phyloP scores from a whole-genome alignment of 768 basidiomycete species.

The Dacryopinax primogenitus region DNA sequence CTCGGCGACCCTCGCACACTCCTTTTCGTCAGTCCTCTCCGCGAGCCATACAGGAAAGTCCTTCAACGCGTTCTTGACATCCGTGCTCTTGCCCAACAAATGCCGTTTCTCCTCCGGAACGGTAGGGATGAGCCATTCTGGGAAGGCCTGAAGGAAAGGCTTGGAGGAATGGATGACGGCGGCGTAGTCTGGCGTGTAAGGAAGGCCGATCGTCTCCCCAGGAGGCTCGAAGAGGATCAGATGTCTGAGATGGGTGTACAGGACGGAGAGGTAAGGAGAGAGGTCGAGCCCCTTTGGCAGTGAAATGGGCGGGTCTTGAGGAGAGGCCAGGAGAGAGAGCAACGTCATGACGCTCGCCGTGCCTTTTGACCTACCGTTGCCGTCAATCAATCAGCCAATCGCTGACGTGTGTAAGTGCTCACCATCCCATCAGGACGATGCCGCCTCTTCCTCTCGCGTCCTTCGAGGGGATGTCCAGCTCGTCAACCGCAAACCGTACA shows the following conservation, averaged over 20 bases:
- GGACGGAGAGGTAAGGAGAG: neutral
- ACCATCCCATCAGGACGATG: conserved; percentile 5
- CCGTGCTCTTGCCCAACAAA: neutral
- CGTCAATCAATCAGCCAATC: neutral
- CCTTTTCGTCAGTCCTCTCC: neutral
- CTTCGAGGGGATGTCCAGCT: neutral
- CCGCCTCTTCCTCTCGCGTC: neutral
- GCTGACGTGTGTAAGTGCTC: neutral
- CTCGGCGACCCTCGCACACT: conserved; percentile 1
- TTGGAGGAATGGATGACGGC: neutral
- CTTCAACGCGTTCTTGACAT: neutral
- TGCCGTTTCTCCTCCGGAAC: neutral
- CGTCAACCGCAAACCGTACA: neutral
- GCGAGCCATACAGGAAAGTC: neutral
- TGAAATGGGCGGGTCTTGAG: neutral
- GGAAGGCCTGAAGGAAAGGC: neutral
- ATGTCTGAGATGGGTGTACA: neutral
- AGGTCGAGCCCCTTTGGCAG: neutral
- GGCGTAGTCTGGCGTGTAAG: conserved; percentile 1
- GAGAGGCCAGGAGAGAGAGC: neutral
- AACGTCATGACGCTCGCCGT: neutral
- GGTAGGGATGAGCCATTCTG: neutral
- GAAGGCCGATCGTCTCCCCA: conserved; percentile 1
- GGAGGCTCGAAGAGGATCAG: conserved; percentile 1
- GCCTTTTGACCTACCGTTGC: neutral